These are phyloP conservation scores for Trichoderma breve DNA, from an alignment of 2,329 filamentous ascomycete species.

Conservation along the genomic window DNA sequence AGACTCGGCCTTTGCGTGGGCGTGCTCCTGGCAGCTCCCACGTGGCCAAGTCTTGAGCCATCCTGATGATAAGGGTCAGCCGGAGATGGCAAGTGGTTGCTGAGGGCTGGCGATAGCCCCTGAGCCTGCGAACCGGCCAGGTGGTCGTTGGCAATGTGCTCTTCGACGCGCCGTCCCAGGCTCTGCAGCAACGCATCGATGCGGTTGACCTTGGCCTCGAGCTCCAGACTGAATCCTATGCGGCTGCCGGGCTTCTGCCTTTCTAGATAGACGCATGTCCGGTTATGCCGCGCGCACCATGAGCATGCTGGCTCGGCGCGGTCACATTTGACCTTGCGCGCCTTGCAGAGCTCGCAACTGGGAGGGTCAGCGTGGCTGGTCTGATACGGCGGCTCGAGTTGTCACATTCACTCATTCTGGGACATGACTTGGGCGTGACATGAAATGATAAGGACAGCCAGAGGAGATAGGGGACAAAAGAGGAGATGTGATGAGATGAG, in stretches of 20 bases:
- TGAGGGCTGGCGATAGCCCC: constrained; percentile 35
- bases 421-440: background rate
- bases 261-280: constrained; percentile 66
- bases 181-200: constrained; percentile 48
- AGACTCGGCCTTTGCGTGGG: constrained; percentile 7
- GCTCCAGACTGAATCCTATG: constrained; percentile 61
- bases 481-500: background rate
- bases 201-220: constrained; percentile 54
- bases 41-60: background rate
- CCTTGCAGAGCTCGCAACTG: constrained; percentile 46
- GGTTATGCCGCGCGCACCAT: constrained; percentile 67
- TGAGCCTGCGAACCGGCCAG: constrained; percentile 24
- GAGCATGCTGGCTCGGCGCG: constrained; percentile 61
- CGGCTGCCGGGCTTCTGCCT: constrained; percentile 67
- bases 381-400: background rate
- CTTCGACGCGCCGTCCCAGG: constrained; percentile 42
- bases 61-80: constrained; percentile 27
- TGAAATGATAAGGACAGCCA: background rate
- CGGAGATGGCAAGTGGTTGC: constrained; percentile 36
- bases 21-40: constrained; percentile 18
- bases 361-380: background rate
- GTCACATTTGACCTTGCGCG: constrained; percentile 49
- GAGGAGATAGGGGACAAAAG: background rate
- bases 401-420: constrained; percentile 1
- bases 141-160: constrained; percentile 41